phyloP scores from a whole-genome alignment of 129 eudicot species.

The Ambrosia trifida region DNA sequence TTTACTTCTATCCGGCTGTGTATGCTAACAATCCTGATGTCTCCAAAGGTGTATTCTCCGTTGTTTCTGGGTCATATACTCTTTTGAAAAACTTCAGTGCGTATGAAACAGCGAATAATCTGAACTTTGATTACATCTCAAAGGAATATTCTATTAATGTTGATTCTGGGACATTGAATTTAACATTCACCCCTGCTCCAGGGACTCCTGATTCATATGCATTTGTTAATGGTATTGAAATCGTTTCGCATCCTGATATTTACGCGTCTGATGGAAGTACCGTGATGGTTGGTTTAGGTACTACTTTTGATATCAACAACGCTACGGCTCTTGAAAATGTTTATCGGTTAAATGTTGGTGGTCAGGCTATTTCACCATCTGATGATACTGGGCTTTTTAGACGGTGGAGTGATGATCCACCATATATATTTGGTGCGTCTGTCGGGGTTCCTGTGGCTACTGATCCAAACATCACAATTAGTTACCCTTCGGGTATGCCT shows the following conservation, averaged over 20 bases:
- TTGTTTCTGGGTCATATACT: constrained; percentile 57
- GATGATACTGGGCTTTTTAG: constrained; percentile 83
- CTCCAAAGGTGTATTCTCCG: constrained; percentile 65
- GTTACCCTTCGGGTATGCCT: constrained; percentile 47
- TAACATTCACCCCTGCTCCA: constrained; percentile 66
- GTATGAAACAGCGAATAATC: constrained; percentile 54
- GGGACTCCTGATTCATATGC: constrained; percentile 57
- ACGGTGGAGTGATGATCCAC: constrained; percentile 62
- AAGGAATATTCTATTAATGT: constrained; percentile 83
- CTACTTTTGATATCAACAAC: constrained; percentile 44
- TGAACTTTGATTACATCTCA: constrained; percentile 59
- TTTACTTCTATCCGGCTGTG: constrained; percentile 78
- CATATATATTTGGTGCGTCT: constrained; percentile 56
- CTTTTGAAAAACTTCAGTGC: constrained; percentile 88
- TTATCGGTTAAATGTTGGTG: constrained; percentile 83
- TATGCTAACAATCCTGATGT: constrained; percentile 53
- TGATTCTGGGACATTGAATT: constrained; percentile 40
- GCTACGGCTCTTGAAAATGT: constrained; percentile 69
- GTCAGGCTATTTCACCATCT: constrained; percentile 72
- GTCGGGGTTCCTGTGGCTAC: constrained; percentile 52
- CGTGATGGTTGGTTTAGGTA: constrained; percentile 46
- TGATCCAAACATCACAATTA: constrained; percentile 51
- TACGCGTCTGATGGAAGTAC: constrained; percentile 46
- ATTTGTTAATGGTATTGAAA: constrained; percentile 85
- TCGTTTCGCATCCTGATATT: constrained; percentile 78